phyloP scores from a whole-genome alignment of 768 basidiomycete species.

The Agrocybe pediades region DNA sequence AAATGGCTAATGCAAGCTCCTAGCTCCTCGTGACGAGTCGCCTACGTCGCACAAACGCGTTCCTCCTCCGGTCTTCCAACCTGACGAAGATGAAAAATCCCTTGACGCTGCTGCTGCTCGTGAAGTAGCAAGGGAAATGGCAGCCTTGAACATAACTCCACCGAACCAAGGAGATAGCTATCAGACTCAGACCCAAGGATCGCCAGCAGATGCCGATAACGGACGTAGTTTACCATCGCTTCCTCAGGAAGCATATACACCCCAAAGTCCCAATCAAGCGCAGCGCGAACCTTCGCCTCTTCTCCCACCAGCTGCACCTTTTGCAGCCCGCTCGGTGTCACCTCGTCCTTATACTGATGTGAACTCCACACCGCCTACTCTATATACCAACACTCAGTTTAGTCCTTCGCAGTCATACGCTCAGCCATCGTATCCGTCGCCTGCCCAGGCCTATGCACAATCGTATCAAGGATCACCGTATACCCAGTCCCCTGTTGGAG shows the following conservation, averaged over 20 bases:
- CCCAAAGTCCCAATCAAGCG: not conserved
- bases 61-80: slow-evolving; percentile 38
- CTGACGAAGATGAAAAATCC: slow-evolving; percentile 52
- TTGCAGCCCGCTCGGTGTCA: slow-evolving; percentile 37
- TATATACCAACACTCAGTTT: slow-evolving; percentile 14
- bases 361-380: slow-evolving; percentile 15
- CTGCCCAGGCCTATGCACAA: slow-evolving; percentile 21
- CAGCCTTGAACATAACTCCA: slow-evolving; percentile 45
- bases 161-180: slow-evolving; percentile 12
- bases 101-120: slow-evolving; percentile 69
- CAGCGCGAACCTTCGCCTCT: slow-evolving; percentile 18
- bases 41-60: slow-evolving; percentile 19
- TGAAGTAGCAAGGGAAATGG: slow-evolving; percentile 66
- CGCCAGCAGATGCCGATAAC: slow-evolving; percentile 11
- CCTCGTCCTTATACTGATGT: slow-evolving; percentile 39
- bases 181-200: slow-evolving; percentile 12
- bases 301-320: slow-evolving; percentile 42
- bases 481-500: slow-evolving; percentile 8
- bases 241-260: not conserved
- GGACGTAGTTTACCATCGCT: slow-evolving; percentile 11
- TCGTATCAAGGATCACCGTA: slow-evolving; percentile 16
- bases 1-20: not conserved
- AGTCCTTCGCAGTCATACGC: slow-evolving; percentile 21
- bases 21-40: not conserved
- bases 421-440: slow-evolving; percentile 17